Conservation (phyloP, 345 rosid species). For the Pistacia integerrima region DNA sequence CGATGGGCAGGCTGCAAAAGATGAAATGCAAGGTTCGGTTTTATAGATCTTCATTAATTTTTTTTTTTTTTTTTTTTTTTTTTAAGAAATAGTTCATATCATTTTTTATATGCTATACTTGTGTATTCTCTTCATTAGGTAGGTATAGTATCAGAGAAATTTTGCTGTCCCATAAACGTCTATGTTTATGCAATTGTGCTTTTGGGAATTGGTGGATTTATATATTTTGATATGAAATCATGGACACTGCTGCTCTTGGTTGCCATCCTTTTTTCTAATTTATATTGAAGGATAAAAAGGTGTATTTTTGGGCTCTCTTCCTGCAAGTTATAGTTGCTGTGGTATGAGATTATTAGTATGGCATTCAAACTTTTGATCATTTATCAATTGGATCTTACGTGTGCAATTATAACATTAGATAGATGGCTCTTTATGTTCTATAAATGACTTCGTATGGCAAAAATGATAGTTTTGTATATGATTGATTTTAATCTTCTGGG, state of each 20-base stretch:
- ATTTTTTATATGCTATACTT: neutral
- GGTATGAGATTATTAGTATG: neutral
- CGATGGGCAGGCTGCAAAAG: constrained; percentile 99
- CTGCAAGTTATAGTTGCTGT: neutral
- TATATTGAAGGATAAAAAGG: neutral
- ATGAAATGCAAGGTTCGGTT: constrained; percentile 95
- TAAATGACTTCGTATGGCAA: neutral
- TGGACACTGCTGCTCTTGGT: neutral
- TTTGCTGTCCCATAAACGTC: neutral
- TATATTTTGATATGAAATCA: neutral
- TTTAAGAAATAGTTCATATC: neutral
- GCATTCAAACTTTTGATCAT: neutral
- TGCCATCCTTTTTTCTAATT: neutral
- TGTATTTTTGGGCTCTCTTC: neutral
- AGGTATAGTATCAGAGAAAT: neutral
- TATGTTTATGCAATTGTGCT: neutral
- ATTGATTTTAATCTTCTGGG: constrained; percentile 13
- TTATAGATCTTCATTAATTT: neutral
- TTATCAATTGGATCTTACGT: neutral
- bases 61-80: neutral
- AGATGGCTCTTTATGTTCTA: neutral
- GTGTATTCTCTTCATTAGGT: neutral
- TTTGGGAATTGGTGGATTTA: neutral
- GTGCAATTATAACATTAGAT: neutral
- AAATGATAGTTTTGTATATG: neutral